Conservation (phyloP, 2,329 filamentous ascomycete genomes). For the Mycocentrospora acerina region DNA sequence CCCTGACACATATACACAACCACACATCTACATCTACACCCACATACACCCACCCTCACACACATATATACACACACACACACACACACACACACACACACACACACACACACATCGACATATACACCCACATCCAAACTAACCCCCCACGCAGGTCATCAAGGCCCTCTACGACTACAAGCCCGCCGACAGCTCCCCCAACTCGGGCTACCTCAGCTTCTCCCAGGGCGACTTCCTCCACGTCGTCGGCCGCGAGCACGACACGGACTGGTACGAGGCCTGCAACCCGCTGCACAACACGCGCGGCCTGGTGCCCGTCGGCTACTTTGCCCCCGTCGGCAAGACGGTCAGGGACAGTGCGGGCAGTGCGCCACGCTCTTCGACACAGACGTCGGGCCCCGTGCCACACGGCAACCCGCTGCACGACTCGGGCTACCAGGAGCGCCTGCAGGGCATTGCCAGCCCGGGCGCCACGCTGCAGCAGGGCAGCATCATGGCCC, state of each 20-base stretch:
- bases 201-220: conserved; percentile 71
- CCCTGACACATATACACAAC: too few species aligned
- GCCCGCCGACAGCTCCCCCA: conserved; percentile 66
- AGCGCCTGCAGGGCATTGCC: conserved; percentile 41
- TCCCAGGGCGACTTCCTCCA: conserved; percentile 97
- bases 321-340: conserved; percentile 88
- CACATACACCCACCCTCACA: too few species aligned
- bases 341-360: conserved; percentile 71
- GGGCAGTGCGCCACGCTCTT: conserved; percentile 44
- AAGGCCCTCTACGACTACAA: conserved; percentile 97
- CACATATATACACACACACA: too few species aligned
- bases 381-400: too few species aligned
- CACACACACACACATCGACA: background rate
- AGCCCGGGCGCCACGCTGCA: conserved; percentile 19
- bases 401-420: conserved; percentile 57
- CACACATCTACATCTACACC: too few species aligned
- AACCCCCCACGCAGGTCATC: conserved; percentile 90
- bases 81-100: too few species aligned
- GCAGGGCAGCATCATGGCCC: conserved; percentile 23
- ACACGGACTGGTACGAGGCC: conserved; percentile 95
- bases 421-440: conserved; percentile 90
- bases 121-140: conserved; percentile 6
- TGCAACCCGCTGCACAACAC: conserved; percentile 92
- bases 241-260: conserved; percentile 93
- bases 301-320: conserved; percentile 87